Evolutionary conservation across 2,329 filamentous ascomycete species (phyloP), one percentile per base, ranked within the genome.

Genomic region (Amesomyces nigricolor): DNA sequence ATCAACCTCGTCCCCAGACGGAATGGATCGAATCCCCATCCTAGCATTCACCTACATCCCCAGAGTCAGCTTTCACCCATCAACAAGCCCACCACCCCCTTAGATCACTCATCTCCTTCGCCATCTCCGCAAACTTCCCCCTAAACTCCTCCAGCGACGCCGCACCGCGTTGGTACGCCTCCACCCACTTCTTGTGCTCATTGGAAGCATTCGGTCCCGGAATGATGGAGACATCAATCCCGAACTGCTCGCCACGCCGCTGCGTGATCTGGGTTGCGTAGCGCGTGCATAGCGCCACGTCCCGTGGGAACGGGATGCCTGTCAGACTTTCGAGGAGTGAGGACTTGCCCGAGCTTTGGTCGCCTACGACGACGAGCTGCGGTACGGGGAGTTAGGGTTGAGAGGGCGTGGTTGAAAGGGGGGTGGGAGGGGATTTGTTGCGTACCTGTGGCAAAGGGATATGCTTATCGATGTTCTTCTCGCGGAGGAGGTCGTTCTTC

Each of bases 151-250:
- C 53, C 1, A 35, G 56, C 3, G 58, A 58, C 14, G 51, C 26
- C 17, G 46, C 51, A n/a, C 40, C 32, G 10, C 48, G 46, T 26
- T 50, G 51, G 17, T 60, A 64, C 4, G 29, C 50, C 37, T 55
- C 50, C 4, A 63, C 56, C 4, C 44, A 51, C 29, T 26, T 47
- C 32, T 56, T 59, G 39, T 61, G 58, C 13, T 32, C 54, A 1
- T 67, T 60, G 5, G 67, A 56, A 0, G 61, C 56, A 1, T 66
- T 64, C 0, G 71, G 67, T 2, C 73, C 61, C 3, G 63, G 53
- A 2, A 62, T 75, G 19, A 80, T 79, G 0, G 70, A 73, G 0
- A 80, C 66, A 0, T 68, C 58, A 0, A 79, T 72, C 11, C 67
- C 69, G 11, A 67, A 17, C 0, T 62, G 51, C 0, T 57, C 47